These are phyloP conservation scores for Plectosphaerella cucumerina DNA, from an alignment of 2,329 filamentous ascomycete genomes.

Conservation along the genomic window DNA sequence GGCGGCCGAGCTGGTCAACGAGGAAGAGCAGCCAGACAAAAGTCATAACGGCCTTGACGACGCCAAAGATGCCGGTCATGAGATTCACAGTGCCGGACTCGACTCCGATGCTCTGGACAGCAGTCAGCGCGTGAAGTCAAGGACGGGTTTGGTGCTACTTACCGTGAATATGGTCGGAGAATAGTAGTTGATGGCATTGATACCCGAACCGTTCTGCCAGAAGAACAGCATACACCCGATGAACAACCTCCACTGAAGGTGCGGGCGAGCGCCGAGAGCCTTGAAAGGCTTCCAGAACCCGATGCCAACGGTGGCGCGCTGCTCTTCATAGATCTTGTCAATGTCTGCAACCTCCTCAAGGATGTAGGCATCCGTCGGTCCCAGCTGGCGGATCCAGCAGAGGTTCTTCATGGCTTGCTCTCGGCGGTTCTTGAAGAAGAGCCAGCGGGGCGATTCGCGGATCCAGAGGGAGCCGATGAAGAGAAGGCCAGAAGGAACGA, in stretches of 20 bases:
- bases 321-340: conserved; percentile 41
- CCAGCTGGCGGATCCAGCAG: conserved; percentile 50
- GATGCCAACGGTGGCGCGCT: conserved; percentile 46
- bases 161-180: conserved; percentile 56
- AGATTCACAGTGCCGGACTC: conserved; percentile 24
- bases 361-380: conserved; percentile 50
- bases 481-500: conserved; percentile 50
- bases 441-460: conserved; percentile 53
- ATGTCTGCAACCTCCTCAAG: conserved; percentile 59
- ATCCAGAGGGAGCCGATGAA: conserved; percentile 43
- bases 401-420: conserved; percentile 46
- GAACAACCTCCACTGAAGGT: conserved; percentile 56
- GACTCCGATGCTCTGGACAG: conserved; percentile 8
- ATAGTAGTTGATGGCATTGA: conserved; percentile 64
- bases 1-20: conserved; percentile 47
- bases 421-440: conserved; percentile 49
- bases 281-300: conserved; percentile 59
- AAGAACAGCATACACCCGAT: conserved; percentile 62
- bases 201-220: conserved; percentile 63
- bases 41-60: conserved; percentile 61
- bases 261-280: conserved; percentile 39
- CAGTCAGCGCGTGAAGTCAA: neutral
- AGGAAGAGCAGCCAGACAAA: conserved; percentile 61
- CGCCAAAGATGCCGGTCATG: conserved; percentile 64
- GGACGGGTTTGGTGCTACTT: neutral